These are phyloP conservation scores for Aureobasidium sp. DNA, from an alignment of 2,329 filamentous ascomycete genomes.

Conservation along the genomic window DNA sequence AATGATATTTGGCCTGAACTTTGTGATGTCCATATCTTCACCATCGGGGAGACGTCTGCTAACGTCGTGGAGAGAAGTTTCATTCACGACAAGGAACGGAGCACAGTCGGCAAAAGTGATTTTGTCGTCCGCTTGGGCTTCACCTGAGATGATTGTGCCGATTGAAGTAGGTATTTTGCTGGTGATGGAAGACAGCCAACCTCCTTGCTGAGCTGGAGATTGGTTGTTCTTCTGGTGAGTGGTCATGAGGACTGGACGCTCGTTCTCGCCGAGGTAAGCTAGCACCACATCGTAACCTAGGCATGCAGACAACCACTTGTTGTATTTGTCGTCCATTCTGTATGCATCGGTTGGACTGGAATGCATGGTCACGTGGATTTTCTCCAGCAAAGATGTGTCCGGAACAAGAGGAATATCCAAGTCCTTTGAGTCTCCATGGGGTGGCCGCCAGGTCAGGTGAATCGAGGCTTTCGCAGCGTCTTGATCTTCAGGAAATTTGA, in stretches of 20 bases:
- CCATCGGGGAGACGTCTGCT: slow-evolving; percentile 36
- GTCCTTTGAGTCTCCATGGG: slow-evolving; percentile 22
- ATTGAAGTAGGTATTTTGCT: slow-evolving; percentile 22
- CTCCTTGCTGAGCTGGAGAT: slow-evolving; percentile 2
- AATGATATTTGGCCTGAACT: slow-evolving; percentile 43
- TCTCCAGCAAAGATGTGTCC: slow-evolving; percentile 29
- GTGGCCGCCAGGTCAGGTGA: slow-evolving; percentile 35
- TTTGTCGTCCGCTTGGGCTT: slow-evolving; percentile 19
- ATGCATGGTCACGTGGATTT: slow-evolving; percentile 39
- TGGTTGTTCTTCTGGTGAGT: slow-evolving; percentile 14
- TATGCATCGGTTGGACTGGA: slow-evolving; percentile 36
- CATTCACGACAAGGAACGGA: slow-evolving; percentile 65
- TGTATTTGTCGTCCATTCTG: slow-evolving; percentile 37
- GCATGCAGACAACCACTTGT: slow-evolving; percentile 38
- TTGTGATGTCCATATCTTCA: slow-evolving; percentile 38
- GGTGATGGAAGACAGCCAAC: slow-evolving; percentile 30
- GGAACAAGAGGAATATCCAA: slow-evolving; percentile 37
- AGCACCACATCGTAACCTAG: slow-evolving; percentile 39
- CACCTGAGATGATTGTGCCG: slow-evolving; percentile 5
- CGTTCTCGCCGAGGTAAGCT: slow-evolving; percentile 37
- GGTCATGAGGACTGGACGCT: slow-evolving; percentile 36
- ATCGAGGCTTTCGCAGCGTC: slow-evolving; percentile 29
- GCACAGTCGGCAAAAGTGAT: slow-evolving; percentile 70
- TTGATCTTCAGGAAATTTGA: slow-evolving; percentile 27
- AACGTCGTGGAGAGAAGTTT: slow-evolving; percentile 63